Base-by-base conservation (phyloP, 805 yeast genomes). In the Suhomyces pyralidae region DNA sequence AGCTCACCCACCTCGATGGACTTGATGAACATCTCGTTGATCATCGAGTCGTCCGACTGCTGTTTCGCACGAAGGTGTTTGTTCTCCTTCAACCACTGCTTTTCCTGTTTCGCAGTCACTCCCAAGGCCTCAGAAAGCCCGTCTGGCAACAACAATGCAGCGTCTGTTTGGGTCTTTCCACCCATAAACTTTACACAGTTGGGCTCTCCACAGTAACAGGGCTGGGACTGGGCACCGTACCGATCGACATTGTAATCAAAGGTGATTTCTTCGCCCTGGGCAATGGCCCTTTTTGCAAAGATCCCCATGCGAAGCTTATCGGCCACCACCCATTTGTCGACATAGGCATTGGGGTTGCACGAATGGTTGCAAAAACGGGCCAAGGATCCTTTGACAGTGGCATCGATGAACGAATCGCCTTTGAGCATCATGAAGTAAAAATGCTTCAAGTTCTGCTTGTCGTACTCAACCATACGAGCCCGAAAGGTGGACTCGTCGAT, bases 261-360 rank as follows among this genome's bases (percentile, higher is more conserved):
- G 0, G 97, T 90, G 59, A 93, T 83, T 66, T 93, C 99, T 68
- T 94, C 98, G 51, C 97, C 97, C 54, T 69, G 68, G 7, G 58
- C 45, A 49, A 93, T 90, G 25, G 77, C 69, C 57, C 96, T 76
- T 59, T 88, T 88, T 48, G 97, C 89, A 66, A 93, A 94, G 22
- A 93, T 88, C 26, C 98, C 99, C 98, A 94, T 94, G 58, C 90
- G 80, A 52, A 90, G 77, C 65, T 90, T 87, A 54, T 88, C 89
- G 26, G 91, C 91, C 12, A 93, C 98, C 15, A 92, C 94, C 99
- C 99, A 93, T 73, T 93, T 93, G 68, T 93, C 97, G 43, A 93
- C 97, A 61, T 82, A 90, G 20, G 96, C 93, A 68, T 94, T 94
- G 10, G 99, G 99, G 62, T 82, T 85, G 69, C 99, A 93, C 19